Conservation (phyloP, 768 basidiomycete species). For the Trametes coccinea region DNA sequence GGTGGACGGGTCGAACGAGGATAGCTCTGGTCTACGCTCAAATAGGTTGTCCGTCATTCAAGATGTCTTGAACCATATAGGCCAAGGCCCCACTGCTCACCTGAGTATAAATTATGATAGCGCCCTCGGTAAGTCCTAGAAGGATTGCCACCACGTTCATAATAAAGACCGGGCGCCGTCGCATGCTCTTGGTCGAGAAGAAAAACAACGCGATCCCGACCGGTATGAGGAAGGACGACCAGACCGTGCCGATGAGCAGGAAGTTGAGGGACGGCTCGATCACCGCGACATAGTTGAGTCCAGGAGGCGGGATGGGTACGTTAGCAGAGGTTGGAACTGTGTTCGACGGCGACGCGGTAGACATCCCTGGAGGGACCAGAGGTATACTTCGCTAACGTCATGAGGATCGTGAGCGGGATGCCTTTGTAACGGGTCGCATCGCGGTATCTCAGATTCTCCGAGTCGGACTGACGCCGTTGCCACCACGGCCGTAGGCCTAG, state of each 20-base stretch:
- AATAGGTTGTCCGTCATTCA: too few species aligned
- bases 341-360: not conserved
- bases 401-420: not conserved
- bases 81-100: not conserved
- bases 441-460: too few species aligned
- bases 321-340: not conserved
- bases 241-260: slow-evolving; percentile 6
- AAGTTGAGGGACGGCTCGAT: slow-evolving; percentile 10
- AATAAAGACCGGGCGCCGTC: slow-evolving; percentile 28
- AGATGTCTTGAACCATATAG: not conserved
- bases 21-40: not conserved
- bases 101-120: slow-evolving; percentile 1
- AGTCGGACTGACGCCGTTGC: too few species aligned
- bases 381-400: not conserved
- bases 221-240: slow-evolving; percentile 7
- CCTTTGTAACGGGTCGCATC: too few species aligned
- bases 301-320: not conserved
- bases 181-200: slow-evolving; percentile 28
- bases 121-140: slow-evolving; percentile 2
- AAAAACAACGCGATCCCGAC: slow-evolving; percentile 24
- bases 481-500: too few species aligned
- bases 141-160: slow-evolving; percentile 29
- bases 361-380: not conserved
- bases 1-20: not conserved
- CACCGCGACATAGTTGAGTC: not conserved